Evolutionary conservation across 768 basidiomycete genomes (phyloP), one percentile per base, ranked within the genome.

Genomic region (Dentipellis sp.): DNA sequence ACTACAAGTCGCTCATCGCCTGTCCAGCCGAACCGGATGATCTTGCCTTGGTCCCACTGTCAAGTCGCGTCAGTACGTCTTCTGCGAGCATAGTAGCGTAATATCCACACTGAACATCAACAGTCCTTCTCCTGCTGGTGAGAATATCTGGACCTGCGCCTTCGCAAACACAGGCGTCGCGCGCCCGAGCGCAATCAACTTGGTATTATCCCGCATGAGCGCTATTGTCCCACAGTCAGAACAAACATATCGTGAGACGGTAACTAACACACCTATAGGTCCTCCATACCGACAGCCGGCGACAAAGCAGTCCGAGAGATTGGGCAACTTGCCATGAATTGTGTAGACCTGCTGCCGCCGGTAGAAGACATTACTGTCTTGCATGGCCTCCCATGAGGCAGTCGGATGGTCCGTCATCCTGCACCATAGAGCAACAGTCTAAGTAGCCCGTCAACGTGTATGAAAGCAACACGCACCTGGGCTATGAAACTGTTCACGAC

Each of bases 41-140:
- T 84, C 63, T 80, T 87, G 54, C 82, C 81, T 64, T 92, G 86
- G 57, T 95, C 94, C 94, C 94, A 98, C 92, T 95, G 64, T 52
- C 37, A 60, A 53, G 40, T 14, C 40, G 14, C 40, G 19, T 42
- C 40, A 19, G 40, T 42, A 42, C 14, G 8, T 42, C 3, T 38
- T 11, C 46, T 40, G 39, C 21, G 46, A 10, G 8, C 3, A 40
- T 23, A 16, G 56, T 54, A 55, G 53, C 16, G 19, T 67, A 69
- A 3, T 73, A 83, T 80, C 74, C 78, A 91, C 89, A 78, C 78
- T 86, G 72, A 90, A 78, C 57, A 81, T 64, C 42, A 88, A 67
- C 39, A 86, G 70, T 34, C 77, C 81, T 53, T 86, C 82, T 48
- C 94, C 95, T 0, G 94, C 86, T 0, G 90, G 80, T 16, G 94